Percentiles rank a stretch among this genome's conserved stretches.
These are phyloP conservation scores for Penstemon eatonii DNA, from an alignment of 257 asterid genomes.

Conservation along the genomic window DNA sequence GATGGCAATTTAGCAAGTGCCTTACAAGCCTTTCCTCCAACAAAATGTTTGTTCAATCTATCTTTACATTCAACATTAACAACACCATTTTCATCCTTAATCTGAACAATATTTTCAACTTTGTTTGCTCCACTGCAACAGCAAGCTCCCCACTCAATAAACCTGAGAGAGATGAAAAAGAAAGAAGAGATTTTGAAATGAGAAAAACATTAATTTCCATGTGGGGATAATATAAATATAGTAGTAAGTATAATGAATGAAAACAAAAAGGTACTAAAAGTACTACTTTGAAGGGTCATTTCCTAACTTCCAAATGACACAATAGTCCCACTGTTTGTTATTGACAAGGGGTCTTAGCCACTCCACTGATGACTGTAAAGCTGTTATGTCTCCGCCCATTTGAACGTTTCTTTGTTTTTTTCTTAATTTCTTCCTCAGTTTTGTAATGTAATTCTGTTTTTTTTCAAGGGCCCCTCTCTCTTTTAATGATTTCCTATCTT, in stretches of 20 bases:
- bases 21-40: conserved; percentile 56
- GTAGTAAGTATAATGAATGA: not conserved
- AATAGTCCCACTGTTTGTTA: conserved; percentile 63
- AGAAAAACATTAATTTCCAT: not conserved
- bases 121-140: conserved; percentile 67
- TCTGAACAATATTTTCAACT: conserved; percentile 12
- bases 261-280: not conserved
- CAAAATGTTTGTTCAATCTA: conserved; percentile 44
- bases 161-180: conserved; percentile 40
- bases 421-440: conserved; percentile 15
- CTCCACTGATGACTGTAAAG: conserved; percentile 44
- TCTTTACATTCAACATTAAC: conserved; percentile 53
- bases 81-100: conserved; percentile 43
- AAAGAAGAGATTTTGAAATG: conserved; percentile 4
- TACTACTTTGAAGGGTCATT: conserved; percentile 79
- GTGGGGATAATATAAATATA: not conserved
- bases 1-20: conserved; percentile 59
- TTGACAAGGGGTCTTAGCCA: conserved; percentile 61
- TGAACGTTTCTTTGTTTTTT: conserved; percentile 46
- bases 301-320: conserved; percentile 77
- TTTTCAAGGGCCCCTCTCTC: conserved; percentile 3
- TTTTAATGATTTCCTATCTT: too few relatives aligned
- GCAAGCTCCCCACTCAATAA: conserved; percentile 78
- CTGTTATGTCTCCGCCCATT: conserved; percentile 38
- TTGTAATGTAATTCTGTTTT: conserved; percentile 1